phyloP scores from a whole-genome alignment of 176 grass and related monocot genomes.

The Musa itinerans region DNA sequence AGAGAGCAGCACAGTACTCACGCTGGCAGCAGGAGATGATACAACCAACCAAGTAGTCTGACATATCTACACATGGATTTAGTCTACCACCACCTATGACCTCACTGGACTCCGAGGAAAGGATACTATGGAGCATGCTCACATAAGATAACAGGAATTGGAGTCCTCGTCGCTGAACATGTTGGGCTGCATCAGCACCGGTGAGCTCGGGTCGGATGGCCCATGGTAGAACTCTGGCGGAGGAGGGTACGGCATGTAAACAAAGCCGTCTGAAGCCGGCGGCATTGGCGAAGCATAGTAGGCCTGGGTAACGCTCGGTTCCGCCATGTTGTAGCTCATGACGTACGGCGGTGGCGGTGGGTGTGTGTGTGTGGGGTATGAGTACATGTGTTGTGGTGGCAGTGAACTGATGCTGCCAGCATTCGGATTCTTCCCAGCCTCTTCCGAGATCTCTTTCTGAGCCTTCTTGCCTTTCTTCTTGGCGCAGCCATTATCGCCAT shows the following conservation, averaged over 20 bases:
- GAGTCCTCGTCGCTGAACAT: conserved; percentile 43
- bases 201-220: background rate
- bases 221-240: conserved; percentile 14
- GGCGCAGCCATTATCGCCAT: background rate
- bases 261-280: background rate
- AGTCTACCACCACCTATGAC: no score
- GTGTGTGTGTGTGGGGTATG: background rate
- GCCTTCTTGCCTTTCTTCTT: conserved; percentile 10
- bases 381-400: background rate
- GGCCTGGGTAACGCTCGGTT: conserved; percentile 16
- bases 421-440: background rate
- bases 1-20: background rate
- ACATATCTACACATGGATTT: background rate
- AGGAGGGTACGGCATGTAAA: conserved; percentile 9
- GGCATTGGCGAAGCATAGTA: conserved; percentile 14
- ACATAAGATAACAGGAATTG: conserved; percentile 37
- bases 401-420: background rate
- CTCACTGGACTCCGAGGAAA: background rate
- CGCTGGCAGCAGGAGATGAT: background rate
- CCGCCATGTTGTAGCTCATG: conserved; percentile 35
- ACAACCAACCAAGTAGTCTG: background rate
- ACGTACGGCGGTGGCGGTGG: conserved; percentile 14
- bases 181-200: conserved; percentile 2
- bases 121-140: background rate
- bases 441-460: background rate